Evolutionary conservation across 1,284 basidiomycete species (phyloP).

Genomic region (Pseudozyma sp.): DNA sequence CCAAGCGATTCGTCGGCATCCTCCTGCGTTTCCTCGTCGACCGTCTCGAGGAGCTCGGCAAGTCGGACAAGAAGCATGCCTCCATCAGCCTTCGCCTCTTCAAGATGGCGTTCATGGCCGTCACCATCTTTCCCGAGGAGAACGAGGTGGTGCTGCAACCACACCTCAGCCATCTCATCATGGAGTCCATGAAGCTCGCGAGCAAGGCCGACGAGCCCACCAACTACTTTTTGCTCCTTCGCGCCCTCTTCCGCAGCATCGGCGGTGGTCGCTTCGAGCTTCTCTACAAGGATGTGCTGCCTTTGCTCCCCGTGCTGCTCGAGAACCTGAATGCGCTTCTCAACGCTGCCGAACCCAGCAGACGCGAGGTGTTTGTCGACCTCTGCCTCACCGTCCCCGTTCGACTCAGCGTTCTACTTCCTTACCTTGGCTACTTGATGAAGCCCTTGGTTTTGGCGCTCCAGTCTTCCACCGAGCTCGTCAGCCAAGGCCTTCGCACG

Average conservation of each 20-base stretch:
- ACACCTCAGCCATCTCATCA: conserved; percentile 91
- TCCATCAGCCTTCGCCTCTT: conserved; percentile 85
- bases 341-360: conserved; percentile 63
- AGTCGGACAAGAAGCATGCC: conserved; percentile 81
- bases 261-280: conserved; percentile 97
- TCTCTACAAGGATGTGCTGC: conserved; percentile 95
- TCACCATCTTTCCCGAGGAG: conserved; percentile 79
- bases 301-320: conserved; percentile 94
- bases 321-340: conserved; percentile 82
- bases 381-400: conserved; percentile 96
- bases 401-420: conserved; percentile 92
- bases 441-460: conserved; percentile 93
- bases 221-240: conserved; percentile 93
- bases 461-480: conserved; percentile 82
- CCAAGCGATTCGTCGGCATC: conserved; percentile 91
- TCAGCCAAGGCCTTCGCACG: conserved; percentile 94
- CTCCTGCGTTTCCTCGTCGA: conserved; percentile 87
- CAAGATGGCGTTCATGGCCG: conserved; percentile 95
- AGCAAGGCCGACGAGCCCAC: conserved; percentile 89
- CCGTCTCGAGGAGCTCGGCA: conserved; percentile 84
- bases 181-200: conserved; percentile 95
- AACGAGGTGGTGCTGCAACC: conserved; percentile 94
- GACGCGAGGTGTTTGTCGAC: conserved; percentile 79
- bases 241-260: conserved; percentile 94
- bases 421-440: conserved; percentile 96